Percentiles rank a stretch among this genome's conserved stretches.
These are phyloP conservation scores for Clonostachys chloroleuca DNA, from an alignment of 2,329 filamentous ascomycete species.

Conservation along the genomic window DNA sequence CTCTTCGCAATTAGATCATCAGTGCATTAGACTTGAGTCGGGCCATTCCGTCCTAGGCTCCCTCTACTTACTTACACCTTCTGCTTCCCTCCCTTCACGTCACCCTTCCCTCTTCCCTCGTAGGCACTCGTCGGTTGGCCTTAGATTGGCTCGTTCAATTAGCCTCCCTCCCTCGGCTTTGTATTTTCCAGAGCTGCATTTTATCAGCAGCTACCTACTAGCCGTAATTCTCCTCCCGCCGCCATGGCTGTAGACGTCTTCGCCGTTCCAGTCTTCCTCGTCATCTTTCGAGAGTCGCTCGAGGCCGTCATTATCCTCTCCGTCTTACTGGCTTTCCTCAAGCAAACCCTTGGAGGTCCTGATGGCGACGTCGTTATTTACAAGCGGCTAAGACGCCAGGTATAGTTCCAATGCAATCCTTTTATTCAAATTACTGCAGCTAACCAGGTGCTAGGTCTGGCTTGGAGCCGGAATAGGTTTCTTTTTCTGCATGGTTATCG, in stretches of 20 bases:
- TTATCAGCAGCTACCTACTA: too few species aligned
- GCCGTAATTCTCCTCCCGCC: neutral
- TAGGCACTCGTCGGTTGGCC: too few species aligned
- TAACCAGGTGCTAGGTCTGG: conserved; percentile 42
- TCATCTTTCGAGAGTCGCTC: conserved; percentile 80
- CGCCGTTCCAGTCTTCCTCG: conserved; percentile 80
- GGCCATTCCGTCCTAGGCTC: neutral
- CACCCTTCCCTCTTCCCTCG: too few species aligned
- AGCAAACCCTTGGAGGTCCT: conserved; percentile 62
- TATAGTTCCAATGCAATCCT: conserved; percentile 11
- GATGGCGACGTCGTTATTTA: conserved; percentile 52
- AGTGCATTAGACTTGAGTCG: too few species aligned
- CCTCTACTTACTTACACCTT: too few species aligned
- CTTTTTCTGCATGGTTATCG: conserved; percentile 56
- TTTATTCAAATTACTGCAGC: conserved; percentile 24
- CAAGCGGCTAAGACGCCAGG: conserved; percentile 60
- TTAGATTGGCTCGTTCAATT: too few species aligned
- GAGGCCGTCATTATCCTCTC: conserved; percentile 84
- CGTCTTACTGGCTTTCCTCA: conserved; percentile 72
- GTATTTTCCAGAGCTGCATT: too few species aligned
- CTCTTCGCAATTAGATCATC: too few species aligned
- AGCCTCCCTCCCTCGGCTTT: too few species aligned
- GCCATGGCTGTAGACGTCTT: conserved; percentile 66
- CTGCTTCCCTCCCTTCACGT: too few species aligned
- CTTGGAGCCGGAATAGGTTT: conserved; percentile 58